phyloP scores from a whole-genome alignment of 116 monocot species.

The Papilionanthe hybrid region DNA sequence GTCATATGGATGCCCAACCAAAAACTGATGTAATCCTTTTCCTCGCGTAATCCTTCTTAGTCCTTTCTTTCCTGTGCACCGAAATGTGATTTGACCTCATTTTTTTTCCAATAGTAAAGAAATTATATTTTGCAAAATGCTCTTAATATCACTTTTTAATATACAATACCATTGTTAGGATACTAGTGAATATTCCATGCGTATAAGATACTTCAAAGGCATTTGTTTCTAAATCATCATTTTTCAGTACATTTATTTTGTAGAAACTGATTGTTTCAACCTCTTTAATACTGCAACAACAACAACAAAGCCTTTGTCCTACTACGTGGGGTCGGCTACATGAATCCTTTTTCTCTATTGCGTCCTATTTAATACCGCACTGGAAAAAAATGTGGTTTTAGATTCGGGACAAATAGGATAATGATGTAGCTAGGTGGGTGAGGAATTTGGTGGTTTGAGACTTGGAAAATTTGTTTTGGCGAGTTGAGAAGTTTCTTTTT shows the following conservation, averaged over 20 bases:
- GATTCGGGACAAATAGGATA: background rate
- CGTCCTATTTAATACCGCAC: background rate
- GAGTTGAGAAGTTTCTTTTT: no score
- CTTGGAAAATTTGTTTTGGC: background rate
- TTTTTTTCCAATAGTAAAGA: background rate
- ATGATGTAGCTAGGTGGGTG: background rate
- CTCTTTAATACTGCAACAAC: background rate
- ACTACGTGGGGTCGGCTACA: no score
- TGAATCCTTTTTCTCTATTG: no score
- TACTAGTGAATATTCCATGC: background rate
- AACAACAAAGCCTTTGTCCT: no score
- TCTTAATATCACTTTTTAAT: background rate
- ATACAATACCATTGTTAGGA: background rate
- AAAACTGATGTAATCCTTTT: background rate
- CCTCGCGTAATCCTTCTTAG: background rate
- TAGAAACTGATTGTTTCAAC: background rate
- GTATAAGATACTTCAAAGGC: background rate
- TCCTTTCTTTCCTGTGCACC: background rate
- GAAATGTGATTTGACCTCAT: background rate
- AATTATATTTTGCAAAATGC: background rate
- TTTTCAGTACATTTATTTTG: background rate
- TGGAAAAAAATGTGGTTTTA: background rate
- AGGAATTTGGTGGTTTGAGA: background rate
- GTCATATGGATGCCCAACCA: background rate
- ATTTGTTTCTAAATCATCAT: background rate